Evolutionary conservation across 2,329 filamentous ascomycete genomes (phyloP), one percentile per base, ranked within the genome.

Genomic region (Fusarium circinatum): DNA sequence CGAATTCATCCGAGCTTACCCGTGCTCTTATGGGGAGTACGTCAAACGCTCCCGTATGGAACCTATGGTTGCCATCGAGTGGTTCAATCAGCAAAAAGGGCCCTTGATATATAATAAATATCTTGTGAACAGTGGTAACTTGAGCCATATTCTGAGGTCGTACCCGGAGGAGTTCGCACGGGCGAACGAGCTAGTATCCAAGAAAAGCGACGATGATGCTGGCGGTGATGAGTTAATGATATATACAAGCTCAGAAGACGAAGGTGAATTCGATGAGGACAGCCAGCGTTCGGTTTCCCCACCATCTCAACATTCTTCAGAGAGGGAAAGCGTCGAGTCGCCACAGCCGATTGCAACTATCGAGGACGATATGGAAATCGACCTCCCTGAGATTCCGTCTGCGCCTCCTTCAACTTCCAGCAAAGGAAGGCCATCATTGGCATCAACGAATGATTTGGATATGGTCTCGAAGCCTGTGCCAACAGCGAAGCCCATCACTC

Each of bases 1-100:
- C 71, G 88, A 89, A 62, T 87, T 89, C 59, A 84, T 90, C 36
- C 80, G 84, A 13, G 76, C 79, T 5, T 89, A 85, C 57, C 80
- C 83, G 4, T 77, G 76, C 2, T 81, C 83, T 2, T 90, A 84
- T 70, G 70, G 83, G 12, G 70, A 75, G 1, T 88, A 89, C 61
- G 81, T 85, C 30, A 62, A 75, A 5, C 73, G 75, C 6, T 63
- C 77, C 3, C 75, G 69, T 6, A 75, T 76, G 28, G 75, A 80
- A 28, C 70, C 81, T 1, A 79, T 85, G 14, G 78, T 82, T 7
- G 83, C 83, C 4, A 76, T 85, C 8, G 77, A 85, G 32, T 89
- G 85, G 83, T 86, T 78, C 74, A 84, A 81, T 51, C 76, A 75
- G 28, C 74, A 74, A 36, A 62, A 32, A 32, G 49, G 24, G 3